These are phyloP conservation scores for Naganishia cerealis DNA, from an alignment of 1,284 basidiomycete genomes.

Conservation along the genomic window DNA sequence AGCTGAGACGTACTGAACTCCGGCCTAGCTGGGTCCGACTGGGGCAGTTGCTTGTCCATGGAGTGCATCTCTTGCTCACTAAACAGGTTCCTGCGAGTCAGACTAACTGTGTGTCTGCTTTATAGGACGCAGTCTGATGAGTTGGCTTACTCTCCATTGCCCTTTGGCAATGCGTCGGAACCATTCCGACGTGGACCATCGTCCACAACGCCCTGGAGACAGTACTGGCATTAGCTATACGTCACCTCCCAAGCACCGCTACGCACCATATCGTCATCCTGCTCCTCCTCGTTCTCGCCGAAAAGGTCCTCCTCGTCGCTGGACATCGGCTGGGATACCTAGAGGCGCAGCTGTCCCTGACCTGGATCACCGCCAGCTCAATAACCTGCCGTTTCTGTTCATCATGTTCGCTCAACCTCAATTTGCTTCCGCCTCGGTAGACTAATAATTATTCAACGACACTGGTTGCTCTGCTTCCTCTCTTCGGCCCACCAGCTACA, in stretches of 20 bases:
- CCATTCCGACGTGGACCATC: background rate
- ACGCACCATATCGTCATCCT: constrained; percentile 28
- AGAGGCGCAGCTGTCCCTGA: too few species aligned
- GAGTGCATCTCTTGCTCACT: background rate
- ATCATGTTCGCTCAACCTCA: background rate
- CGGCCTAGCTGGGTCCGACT: background rate
- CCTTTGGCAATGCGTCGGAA: background rate
- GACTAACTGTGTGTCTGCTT: background rate
- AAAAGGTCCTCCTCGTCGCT: constrained; percentile 29
- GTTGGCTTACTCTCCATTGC: background rate
- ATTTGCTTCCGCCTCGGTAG: background rate
- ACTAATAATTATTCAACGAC: background rate
- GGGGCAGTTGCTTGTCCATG: background rate
- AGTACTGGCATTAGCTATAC: constrained; percentile 40
- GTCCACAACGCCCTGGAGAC: background rate
- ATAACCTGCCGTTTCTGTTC: too few species aligned
- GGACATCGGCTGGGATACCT: constrained; percentile 28
- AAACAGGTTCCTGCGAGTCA: background rate
- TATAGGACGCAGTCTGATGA: background rate
- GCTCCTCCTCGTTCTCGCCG: constrained; percentile 27
- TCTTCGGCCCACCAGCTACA: too few species aligned
- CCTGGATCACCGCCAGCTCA: background rate
- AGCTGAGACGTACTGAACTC: background rate
- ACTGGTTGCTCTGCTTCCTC: too few species aligned
- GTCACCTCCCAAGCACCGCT: constrained; percentile 33